Evolutionary conservation across 441 rosid genomes (phyloP).

Genomic region (Croton laevigatus): DNA sequence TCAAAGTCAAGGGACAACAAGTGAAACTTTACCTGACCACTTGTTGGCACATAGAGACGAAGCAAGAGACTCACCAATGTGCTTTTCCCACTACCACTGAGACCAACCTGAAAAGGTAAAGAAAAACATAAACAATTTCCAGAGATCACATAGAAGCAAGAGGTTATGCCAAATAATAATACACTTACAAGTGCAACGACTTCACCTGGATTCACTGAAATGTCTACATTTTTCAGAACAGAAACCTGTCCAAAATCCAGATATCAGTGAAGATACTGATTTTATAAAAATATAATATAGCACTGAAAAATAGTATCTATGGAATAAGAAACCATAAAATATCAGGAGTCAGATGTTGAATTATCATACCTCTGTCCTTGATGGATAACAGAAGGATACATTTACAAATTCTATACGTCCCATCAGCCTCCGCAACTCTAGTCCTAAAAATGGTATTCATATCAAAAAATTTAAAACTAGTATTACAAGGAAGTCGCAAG

Average conservation of each 20-base stretch:
- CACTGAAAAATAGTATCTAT: not conserved
- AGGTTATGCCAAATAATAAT: slow-evolving; percentile 10
- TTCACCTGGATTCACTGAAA: slow-evolving; percentile 74
- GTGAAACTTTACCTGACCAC: slow-evolving; percentile 65
- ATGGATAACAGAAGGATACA: slow-evolving; percentile 69
- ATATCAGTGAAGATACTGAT: not conserved
- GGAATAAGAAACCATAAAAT: not conserved
- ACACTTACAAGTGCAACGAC: slow-evolving; percentile 77
- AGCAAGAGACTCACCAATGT: slow-evolving; percentile 84
- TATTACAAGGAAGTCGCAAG: not conserved
- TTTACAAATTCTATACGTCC: slow-evolving; percentile 65
- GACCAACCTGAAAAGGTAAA: slow-evolving; percentile 67
- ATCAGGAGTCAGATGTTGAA: slow-evolving; percentile 7
- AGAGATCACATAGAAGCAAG: slow-evolving; percentile 14
- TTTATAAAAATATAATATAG: not conserved
- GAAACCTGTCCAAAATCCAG: slow-evolving; percentile 50
- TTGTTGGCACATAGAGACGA: slow-evolving; percentile 77
- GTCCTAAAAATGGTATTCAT: slow-evolving; percentile 44
- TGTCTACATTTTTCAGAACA: slow-evolving; percentile 59
- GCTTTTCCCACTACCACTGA: slow-evolving; percentile 98
- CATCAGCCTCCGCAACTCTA: slow-evolving; percentile 51
- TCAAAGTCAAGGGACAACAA: slow-evolving; percentile 6
- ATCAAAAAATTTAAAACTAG: slow-evolving; percentile 10
- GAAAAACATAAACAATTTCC: slow-evolving; percentile 19
- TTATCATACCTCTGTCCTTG: slow-evolving; percentile 59